phyloP scores from a whole-genome alignment of 2,329 filamentous ascomycete species.

The Juglanconis sp. region DNA sequence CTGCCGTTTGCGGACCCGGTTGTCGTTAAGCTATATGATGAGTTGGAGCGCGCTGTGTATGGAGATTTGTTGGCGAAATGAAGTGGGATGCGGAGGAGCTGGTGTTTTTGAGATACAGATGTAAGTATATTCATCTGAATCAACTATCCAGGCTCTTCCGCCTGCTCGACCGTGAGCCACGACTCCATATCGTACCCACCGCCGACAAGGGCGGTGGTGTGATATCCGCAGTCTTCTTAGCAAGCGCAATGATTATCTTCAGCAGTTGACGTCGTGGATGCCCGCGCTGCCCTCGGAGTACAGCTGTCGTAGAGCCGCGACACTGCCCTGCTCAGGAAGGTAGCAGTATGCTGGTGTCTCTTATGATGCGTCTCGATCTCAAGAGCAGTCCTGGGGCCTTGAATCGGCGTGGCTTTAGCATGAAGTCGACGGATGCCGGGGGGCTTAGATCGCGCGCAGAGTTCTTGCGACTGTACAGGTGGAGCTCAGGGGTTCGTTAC shows the following conservation, averaged over 20 bases:
- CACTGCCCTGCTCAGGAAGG: not conserved
- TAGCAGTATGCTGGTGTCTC: not conserved
- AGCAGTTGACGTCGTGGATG: not conserved
- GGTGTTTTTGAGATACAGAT: not conserved
- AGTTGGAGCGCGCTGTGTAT: constrained; percentile 3
- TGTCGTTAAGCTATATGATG: constrained; percentile 1
- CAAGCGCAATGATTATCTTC: not conserved
- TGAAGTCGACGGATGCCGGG: not conserved
- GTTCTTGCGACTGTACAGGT: not conserved
- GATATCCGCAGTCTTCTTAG: not conserved
- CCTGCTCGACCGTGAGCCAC: no score
- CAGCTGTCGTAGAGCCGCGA: not conserved
- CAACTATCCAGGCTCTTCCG: no score
- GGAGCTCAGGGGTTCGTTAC: not conserved
- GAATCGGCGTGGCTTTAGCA: not conserved
- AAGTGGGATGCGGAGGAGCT: not conserved
- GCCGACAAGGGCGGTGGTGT: no score
- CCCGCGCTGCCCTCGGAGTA: not conserved
- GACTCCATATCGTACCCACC: no score
- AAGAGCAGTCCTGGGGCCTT: not conserved
- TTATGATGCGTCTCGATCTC: not conserved
- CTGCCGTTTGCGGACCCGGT: constrained; percentile 1
- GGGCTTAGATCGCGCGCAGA: not conserved
- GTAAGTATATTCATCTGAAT: no score
- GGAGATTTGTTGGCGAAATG: not conserved